Percentiles rank a stretch among this genome's conserved stretches.
These are phyloP conservation scores for Aspergillus leporis DNA, from an alignment of 495 filamentous ascomycete species.

Conservation along the genomic window DNA sequence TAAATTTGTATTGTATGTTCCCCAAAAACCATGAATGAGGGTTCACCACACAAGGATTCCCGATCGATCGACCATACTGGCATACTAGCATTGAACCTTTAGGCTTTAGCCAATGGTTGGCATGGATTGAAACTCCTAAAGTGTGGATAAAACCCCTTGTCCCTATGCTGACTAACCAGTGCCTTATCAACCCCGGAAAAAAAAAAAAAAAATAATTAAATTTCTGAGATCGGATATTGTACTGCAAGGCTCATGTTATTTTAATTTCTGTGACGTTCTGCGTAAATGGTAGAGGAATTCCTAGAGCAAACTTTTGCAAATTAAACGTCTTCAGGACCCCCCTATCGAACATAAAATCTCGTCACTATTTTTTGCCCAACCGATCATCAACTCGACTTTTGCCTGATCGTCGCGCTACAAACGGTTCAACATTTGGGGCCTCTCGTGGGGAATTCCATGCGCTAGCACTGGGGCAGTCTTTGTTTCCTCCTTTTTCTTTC, in stretches of 20 bases:
- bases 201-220: background rate
- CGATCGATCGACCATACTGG: too few relatives aligned
- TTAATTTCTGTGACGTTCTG: background rate
- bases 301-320: background rate
- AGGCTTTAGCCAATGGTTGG: too few relatives aligned
- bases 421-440: background rate
- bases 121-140: background rate
- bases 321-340: background rate
- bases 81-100: too few relatives aligned
- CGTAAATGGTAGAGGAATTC: background rate
- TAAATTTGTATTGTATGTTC: too few relatives aligned
- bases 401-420: slow-evolving; percentile 2
- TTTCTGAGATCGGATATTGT: background rate
- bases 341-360: background rate
- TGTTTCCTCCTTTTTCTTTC: slow-evolving; percentile 1
- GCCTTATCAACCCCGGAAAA: background rate
- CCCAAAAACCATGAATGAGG: too few relatives aligned
- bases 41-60: too few relatives aligned
- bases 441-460: slow-evolving; percentile 2
- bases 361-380: background rate
- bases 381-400: background rate
- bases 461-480: background rate
- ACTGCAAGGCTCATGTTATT: background rate
- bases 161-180: background rate
- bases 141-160: background rate